Evolutionary conservation across 768 basidiomycete genomes (phyloP).

Genomic region (Amanita subjunquillea): DNA sequence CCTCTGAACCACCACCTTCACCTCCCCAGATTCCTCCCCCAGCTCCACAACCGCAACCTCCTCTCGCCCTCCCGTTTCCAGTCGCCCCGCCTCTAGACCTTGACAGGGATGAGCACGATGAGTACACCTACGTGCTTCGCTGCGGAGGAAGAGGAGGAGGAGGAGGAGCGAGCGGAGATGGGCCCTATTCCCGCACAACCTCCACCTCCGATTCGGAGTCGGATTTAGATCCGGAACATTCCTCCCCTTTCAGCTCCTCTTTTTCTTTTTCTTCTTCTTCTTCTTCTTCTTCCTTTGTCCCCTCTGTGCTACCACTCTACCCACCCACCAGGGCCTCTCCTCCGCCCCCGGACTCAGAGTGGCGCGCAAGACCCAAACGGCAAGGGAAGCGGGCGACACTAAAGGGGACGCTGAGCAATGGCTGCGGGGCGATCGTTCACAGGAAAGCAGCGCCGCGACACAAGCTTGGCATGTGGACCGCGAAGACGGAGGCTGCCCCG

Average conservation of each 20-base stretch:
- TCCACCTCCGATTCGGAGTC: constrained; percentile 3
- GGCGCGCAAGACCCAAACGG: constrained; percentile 8
- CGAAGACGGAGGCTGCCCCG: constrained; percentile 40
- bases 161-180: constrained; percentile 4
- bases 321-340: constrained; percentile 14
- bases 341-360: constrained; percentile 13
- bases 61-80: not conserved
- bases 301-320: constrained; percentile 26
- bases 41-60: not conserved
- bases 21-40: not conserved
- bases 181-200: constrained; percentile 2
- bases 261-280: not conserved
- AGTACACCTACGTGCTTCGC: constrained; percentile 17
- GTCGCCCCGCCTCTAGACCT: constrained; percentile 2
- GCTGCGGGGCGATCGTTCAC: constrained; percentile 58
- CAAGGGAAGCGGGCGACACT: constrained; percentile 11
- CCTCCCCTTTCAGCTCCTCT: constrained; percentile 14
- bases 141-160: constrained; percentile 15
- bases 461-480: constrained; percentile 47
- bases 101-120: constrained; percentile 10
- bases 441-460: constrained; percentile 41
- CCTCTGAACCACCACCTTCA: not conserved
- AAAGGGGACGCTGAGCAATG: constrained; percentile 24
- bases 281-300: constrained; percentile 5
- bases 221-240: not conserved